Base-by-base conservation (phyloP, 148 eudicot genomes). In the Vaccinium corymbosum region DNA sequence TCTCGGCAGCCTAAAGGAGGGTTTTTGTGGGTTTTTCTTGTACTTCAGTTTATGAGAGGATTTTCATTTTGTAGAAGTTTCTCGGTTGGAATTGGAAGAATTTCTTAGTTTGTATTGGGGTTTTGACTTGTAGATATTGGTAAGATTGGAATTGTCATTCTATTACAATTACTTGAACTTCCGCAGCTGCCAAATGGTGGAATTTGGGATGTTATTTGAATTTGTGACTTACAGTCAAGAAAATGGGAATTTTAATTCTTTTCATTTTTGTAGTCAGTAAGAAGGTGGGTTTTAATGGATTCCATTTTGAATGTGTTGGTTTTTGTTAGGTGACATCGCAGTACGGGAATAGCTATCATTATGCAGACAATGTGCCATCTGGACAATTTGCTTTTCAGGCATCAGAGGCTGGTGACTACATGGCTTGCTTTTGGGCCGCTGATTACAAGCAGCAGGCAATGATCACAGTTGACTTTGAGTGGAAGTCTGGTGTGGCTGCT, bases 401-500 rank as follows among this genome's bases (percentile, higher is more conserved):
- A n/a, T 90, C 82, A 11, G 99, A 95, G 79, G 84, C 91, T 3
- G 99, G 99, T 52, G 98, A 95, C 74, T 95, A 95, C 80, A 89
- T 93, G 92, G 87, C 98, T 70, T 97, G 99, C 85, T 97, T 97
- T 86, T 93, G 91, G 89, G 89, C 90, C 0, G 83, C 78, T 51
- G 93, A 91, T 86, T 93, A 94, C 81, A 87, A 88, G n/a, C 96
- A 98, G 2, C 61, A 90, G 7, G 77, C 83, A 4, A 90, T 90
- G 14, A 52, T 95, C 25, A 92, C 98, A 1, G 73, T 97, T 81
- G 98, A 94, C 79, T 94, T 97, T 77, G 98, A 94, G 25, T 97
- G 99, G 99, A 93, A 87, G 82, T 88, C 93, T 32, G 99, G 99
- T 85, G 90, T 97, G 80, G 98, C 93, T 76, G 91, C 99, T 75